Evolutionary conservation across 352 stramenopile species (phyloP).

Genomic region (Phytophthora palmivora): DNA sequence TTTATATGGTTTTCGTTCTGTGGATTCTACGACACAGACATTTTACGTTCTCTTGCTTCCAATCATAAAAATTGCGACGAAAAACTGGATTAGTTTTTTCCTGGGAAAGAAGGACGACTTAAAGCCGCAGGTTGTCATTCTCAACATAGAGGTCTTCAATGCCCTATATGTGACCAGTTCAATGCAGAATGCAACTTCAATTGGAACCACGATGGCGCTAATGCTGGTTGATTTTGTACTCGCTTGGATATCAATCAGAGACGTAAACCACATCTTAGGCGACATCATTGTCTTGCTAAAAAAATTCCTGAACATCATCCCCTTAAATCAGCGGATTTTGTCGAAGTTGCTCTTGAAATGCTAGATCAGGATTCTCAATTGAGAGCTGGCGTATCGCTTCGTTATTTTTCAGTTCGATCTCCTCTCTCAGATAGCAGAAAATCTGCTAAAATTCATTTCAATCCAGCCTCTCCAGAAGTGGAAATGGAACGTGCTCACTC

Average conservation of each 20-base stretch:
- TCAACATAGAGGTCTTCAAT: constrained; percentile 70
- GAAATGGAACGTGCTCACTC: background rate
- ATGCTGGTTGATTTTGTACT: constrained; percentile 45
- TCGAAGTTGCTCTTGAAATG: constrained; percentile 30
- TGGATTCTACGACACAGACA: constrained; percentile 30
- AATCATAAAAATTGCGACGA: constrained; percentile 45
- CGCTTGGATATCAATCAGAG: constrained; percentile 39
- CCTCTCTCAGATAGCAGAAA: background rate
- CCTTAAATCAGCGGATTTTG: constrained; percentile 20
- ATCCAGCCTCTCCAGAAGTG: background rate
- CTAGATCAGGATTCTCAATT: constrained; percentile 19
- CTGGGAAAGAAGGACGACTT: constrained; percentile 34
- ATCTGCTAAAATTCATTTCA: constrained; percentile 7
- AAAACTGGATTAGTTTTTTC: constrained; percentile 47
- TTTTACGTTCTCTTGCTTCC: constrained; percentile 42
- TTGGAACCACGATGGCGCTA: constrained; percentile 36
- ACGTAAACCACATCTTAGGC: constrained; percentile 27
- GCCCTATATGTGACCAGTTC: constrained; percentile 50
- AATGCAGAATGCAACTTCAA: constrained; percentile 51
- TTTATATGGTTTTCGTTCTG: constrained; percentile 46
- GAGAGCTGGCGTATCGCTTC: constrained; percentile 3
- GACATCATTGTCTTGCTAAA: constrained; percentile 9
- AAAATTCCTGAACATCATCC: constrained; percentile 20
- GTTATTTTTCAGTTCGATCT: constrained; percentile 11
- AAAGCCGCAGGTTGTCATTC: constrained; percentile 54